phyloP scores from a whole-genome alignment of 2,329 filamentous ascomycete genomes.

The Rutstroemia sp. region DNA sequence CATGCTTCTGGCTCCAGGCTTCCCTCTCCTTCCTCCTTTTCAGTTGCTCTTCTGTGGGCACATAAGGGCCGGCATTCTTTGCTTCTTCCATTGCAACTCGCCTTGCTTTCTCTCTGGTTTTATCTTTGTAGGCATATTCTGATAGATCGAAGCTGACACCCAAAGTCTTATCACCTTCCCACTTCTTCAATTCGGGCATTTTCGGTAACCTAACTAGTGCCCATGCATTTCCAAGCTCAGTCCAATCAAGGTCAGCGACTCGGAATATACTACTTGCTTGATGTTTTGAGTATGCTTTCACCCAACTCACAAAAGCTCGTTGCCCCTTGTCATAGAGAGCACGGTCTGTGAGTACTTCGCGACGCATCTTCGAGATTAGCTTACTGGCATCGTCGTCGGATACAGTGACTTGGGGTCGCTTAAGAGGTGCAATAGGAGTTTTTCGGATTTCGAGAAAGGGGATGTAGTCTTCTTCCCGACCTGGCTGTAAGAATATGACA shows the following conservation, averaged over 20 bases:
- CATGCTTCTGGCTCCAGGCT: constrained; percentile 67
- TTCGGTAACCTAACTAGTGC: constrained; percentile 79
- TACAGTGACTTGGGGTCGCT: constrained; percentile 48
- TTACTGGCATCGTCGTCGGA: constrained; percentile 52
- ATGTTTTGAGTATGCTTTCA: constrained; percentile 86
- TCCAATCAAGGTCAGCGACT: constrained; percentile 75
- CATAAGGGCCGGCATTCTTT: constrained; percentile 34
- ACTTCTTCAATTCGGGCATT: constrained; percentile 83
- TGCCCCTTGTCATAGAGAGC: constrained; percentile 75
- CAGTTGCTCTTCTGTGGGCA: constrained; percentile 35
- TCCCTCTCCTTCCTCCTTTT: constrained; percentile 56
- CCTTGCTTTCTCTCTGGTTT: constrained; percentile 59
- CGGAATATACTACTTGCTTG: constrained; percentile 88
- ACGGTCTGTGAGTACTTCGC: constrained; percentile 43
- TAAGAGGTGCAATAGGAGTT: constrained; percentile 66
- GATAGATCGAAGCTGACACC: constrained; percentile 61
- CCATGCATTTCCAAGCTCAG: constrained; percentile 73
- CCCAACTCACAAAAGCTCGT: constrained; percentile 87
- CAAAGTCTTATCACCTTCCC: constrained; percentile 59
- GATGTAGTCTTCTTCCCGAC: constrained; percentile 83
- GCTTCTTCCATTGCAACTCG: constrained; percentile 46
- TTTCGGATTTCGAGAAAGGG: constrained; percentile 80
- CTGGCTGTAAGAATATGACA: constrained; percentile 77
- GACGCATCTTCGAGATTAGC: constrained; percentile 54
- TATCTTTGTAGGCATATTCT: constrained; percentile 64